Evolutionary conservation across 164 flowering plant genomes (phyloP).

Genomic region (Dillenia suffruticosa): DNA sequence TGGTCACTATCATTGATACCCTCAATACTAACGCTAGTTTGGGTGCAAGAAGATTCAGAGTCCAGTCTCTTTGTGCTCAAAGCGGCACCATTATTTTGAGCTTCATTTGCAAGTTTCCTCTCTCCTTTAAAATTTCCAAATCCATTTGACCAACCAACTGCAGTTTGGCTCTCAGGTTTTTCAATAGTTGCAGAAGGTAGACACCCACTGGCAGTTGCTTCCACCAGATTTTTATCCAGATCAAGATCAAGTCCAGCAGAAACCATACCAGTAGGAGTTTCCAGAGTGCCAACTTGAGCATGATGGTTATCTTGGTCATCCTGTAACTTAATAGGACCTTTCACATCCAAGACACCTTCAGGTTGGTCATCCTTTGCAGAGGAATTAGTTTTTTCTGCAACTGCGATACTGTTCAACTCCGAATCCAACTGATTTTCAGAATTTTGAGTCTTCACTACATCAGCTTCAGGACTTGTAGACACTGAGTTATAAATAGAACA

Average conservation of each 20-base stretch:
- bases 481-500: slow-evolving; percentile 34
- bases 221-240: slow-evolving; percentile 21
- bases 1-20: slow-evolving; percentile 40
- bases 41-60: slow-evolving; percentile 57
- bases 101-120: slow-evolving; percentile 27
- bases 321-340: slow-evolving; percentile 17
- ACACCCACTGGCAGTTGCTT: slow-evolving; percentile 29
- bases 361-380: slow-evolving; percentile 15
- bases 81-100: slow-evolving; percentile 22
- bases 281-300: slow-evolving; percentile 18
- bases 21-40: slow-evolving; percentile 30
- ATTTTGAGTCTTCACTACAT: slow-evolving; percentile 22
- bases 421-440: slow-evolving; percentile 35
- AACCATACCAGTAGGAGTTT: slow-evolving; percentile 14
- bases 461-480: slow-evolving; percentile 37
- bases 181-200: slow-evolving; percentile 19
- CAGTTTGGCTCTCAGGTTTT: slow-evolving; percentile 29
- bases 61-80: slow-evolving; percentile 41
- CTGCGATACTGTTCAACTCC: slow-evolving; percentile 34
- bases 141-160: slow-evolving; percentile 33
- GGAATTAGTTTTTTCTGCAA: slow-evolving; percentile 16
- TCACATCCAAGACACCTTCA: slow-evolving; percentile 24
- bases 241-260: slow-evolving; percentile 18
- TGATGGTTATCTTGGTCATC: slow-evolving; percentile 26
- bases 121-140: slow-evolving; percentile 22